A percentile compares a stretch with the other conserved stretches of the same genome.
Evolutionary conservation across 768 basidiomycete species (phyloP).

Genomic region (Trametes gibbosa): DNA sequence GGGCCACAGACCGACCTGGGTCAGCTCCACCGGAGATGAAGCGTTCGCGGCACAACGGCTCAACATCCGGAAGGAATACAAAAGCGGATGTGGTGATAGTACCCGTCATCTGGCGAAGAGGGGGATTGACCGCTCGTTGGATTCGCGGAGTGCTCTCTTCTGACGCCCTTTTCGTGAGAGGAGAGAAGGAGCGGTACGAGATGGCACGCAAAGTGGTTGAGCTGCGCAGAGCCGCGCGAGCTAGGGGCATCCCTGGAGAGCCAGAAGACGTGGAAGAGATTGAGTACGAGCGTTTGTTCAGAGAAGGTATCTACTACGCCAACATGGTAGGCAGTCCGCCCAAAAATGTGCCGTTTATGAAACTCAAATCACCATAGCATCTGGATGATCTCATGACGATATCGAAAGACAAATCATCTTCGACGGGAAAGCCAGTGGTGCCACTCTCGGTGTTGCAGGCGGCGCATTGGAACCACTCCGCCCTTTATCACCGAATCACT

Average conservation of each 20-base stretch:
- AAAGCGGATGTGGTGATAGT: constrained; percentile 21
- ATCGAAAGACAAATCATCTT: constrained; percentile 71
- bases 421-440: constrained; percentile 67
- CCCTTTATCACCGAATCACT: constrained; percentile 61
- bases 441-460: constrained; percentile 65
- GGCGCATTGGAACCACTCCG: constrained; percentile 76
- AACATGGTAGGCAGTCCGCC: constrained; percentile 64
- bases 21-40: constrained; percentile 15
- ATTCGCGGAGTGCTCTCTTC: constrained; percentile 70
- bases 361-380: constrained; percentile 41
- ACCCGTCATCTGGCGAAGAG: constrained; percentile 69
- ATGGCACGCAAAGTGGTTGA: constrained; percentile 76
- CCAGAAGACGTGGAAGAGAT: constrained; percentile 57
- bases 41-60: constrained; percentile 1
- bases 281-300: constrained; percentile 70
- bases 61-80: not conserved
- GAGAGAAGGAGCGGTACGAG: constrained; percentile 78
- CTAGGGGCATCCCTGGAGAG: constrained; percentile 36
- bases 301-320: constrained; percentile 75
- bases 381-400: constrained; percentile 78
- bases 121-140: constrained; percentile 74
- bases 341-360: too few species aligned
- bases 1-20: constrained; percentile 7
- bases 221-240: constrained; percentile 47
- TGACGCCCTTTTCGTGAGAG: constrained; percentile 75